Evolutionary conservation across 129 eudicot genomes (phyloP).

Genomic region (Lactuca sativa): DNA sequence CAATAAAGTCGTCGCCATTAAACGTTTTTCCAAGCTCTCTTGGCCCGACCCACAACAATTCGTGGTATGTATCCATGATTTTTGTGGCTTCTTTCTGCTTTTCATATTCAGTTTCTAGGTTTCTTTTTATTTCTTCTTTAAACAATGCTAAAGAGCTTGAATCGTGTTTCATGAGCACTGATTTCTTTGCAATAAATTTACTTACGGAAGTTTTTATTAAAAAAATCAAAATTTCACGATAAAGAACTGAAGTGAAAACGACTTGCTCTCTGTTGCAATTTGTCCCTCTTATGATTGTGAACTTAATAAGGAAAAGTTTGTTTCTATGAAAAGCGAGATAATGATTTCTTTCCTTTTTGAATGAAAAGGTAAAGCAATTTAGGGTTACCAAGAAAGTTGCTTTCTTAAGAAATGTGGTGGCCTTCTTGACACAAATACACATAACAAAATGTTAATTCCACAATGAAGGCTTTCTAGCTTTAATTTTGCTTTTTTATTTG

Average conservation of each 20-base stretch:
- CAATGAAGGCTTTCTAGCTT: conserved; percentile 3
- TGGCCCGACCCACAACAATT: conserved; percentile 99
- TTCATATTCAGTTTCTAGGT: not conserved
- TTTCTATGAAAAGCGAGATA: conserved; percentile 25
- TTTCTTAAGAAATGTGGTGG: conserved; percentile 28
- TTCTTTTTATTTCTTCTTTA: not conserved
- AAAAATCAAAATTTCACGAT: conserved; percentile 6
- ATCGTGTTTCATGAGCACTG: not conserved
- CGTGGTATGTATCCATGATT: conserved; percentile 48
- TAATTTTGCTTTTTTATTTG: conserved; percentile 8
- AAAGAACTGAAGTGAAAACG: not conserved
- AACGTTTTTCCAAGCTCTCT: conserved; percentile 93
- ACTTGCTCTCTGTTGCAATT: not conserved
- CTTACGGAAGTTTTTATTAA: conserved; percentile 11
- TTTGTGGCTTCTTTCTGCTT: conserved; percentile 6
- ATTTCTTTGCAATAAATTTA: conserved; percentile 3
- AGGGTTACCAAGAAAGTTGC: conserved; percentile 30
- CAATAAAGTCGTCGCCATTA: conserved; percentile 77
- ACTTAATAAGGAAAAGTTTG: conserved; percentile 18
- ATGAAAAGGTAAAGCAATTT: conserved; percentile 23
- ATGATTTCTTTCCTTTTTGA: conserved; percentile 25
- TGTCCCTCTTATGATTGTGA: not conserved
- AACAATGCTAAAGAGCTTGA: not conserved
- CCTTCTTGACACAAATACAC: conserved; percentile 17
- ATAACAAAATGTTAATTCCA: not conserved